Percentiles rank a stretch among this genome's conserved stretches.
These are phyloP conservation scores for Hanseniaspora clermontiae DNA, from an alignment of 805 yeast species.

Conservation along the genomic window DNA sequence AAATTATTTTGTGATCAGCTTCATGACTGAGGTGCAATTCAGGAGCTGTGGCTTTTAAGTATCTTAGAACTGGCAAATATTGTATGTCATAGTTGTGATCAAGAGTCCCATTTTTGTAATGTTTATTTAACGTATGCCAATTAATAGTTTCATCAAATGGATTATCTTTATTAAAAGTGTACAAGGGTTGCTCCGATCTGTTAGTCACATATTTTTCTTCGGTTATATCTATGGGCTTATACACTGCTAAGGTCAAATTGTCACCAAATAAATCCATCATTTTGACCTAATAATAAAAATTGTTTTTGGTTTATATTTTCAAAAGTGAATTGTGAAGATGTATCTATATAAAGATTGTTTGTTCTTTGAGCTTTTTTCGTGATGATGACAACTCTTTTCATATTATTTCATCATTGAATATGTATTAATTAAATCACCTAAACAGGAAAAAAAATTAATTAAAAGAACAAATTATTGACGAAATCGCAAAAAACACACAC, in stretches of 20 bases:
- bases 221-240: background rate
- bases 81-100: conserved; percentile 1
- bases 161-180: background rate
- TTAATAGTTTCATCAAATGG: conserved; percentile 4
- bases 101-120: conserved; percentile 6
- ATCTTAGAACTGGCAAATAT: background rate
- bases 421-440: too few relatives aligned
- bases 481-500: too few relatives aligned
- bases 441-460: too few relatives aligned
- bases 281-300: background rate
- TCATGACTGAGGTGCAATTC: background rate
- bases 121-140: background rate
- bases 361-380: too few relatives aligned
- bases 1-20: background rate
- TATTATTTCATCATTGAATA: too few relatives aligned
- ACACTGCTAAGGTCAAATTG: background rate
- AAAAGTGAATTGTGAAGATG: too few relatives aligned
- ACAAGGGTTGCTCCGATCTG: background rate
- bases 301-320: too few relatives aligned
- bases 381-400: too few relatives aligned
- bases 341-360: too few relatives aligned
- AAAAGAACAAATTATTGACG: too few relatives aligned
- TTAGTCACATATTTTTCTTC: background rate
- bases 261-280: background rate
- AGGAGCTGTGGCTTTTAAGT: background rate